Evolutionary conservation across 148 eudicot genomes (phyloP), one percentile per base, ranked within the genome.

Genomic region (Diospyros lotus): DNA sequence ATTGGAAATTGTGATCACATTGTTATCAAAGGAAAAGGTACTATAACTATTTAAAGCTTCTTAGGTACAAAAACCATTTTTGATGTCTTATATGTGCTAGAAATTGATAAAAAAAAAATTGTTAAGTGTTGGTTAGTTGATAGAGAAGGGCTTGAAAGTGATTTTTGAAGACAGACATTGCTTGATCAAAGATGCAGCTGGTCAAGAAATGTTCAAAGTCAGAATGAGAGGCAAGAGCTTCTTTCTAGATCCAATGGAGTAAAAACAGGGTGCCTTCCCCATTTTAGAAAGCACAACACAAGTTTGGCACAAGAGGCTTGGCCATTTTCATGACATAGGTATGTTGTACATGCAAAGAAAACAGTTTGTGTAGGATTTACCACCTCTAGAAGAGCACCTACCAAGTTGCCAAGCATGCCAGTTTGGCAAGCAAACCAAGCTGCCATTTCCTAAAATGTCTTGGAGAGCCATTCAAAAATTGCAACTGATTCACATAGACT

Each of bases 241-340:
- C n/a, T n/a, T n/a, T n/a, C n/a, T n/a, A n/a, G n/a, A n/a, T n/a
- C n/a, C n/a, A n/a, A n/a, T n/a, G n/a, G n/a, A n/a, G n/a, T n/a
- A n/a, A n/a, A n/a, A n/a, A n/a, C n/a, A n/a, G n/a, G n/a, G n/a
- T n/a, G n/a, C n/a, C n/a, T n/a, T n/a, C n/a, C n/a, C n/a, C n/a
- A n/a, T n/a, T n/a, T n/a, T n/a, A n/a, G n/a, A n/a, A n/a, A n/a
- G n/a, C n/a, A n/a, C n/a, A n/a, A 48, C 52, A 7, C 4, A 48
- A 7, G 4, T 48, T 3, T 74, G 76, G 76, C 76, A 51, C 60
- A 62, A 64, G 62, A 74, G 76, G 11, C 45, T 64, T 6, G 76
- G 69, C 40, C 76, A 74, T 45, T 55, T 4, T 55, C 58, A 55
- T 9, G 11, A 3, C 7, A 55, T 2, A 12, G 11, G 58, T 3